Evolutionary conservation across 2,329 filamentous ascomycete genomes (phyloP).

Genomic region (Neofusicoccum cordaticola): DNA sequence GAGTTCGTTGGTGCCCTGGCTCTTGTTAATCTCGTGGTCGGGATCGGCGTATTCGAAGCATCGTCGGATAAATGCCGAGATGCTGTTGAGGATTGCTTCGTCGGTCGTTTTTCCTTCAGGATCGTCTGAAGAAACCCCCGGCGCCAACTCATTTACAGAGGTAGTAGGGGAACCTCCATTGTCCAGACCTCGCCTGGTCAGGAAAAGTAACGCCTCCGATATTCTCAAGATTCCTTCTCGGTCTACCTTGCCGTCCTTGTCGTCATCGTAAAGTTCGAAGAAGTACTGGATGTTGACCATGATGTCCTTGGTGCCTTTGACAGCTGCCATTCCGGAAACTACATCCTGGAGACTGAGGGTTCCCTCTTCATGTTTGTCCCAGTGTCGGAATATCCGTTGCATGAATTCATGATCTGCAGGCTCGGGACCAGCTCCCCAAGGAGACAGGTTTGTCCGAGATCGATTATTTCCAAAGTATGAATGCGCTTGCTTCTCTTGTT

Average conservation of each 20-base stretch:
- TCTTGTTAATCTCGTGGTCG: slow-evolving; percentile 62
- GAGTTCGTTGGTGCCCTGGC: slow-evolving; percentile 26
- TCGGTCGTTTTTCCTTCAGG: slow-evolving; percentile 46
- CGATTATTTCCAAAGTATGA: slow-evolving; percentile 55
- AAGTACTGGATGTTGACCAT: slow-evolving; percentile 98
- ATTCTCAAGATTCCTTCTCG: slow-evolving; percentile 93
- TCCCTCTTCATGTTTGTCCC: slow-evolving; percentile 77
- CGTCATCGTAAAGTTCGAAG: slow-evolving; percentile 95
- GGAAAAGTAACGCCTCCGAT: slow-evolving; percentile 87
- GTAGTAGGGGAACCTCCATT: slow-evolving; percentile 66
- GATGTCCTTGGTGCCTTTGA: slow-evolving; percentile 92
- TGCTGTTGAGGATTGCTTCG: slow-evolving; percentile 85
- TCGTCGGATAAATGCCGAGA: slow-evolving; percentile 90
- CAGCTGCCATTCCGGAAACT: slow-evolving; percentile 81
- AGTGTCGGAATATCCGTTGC: slow-evolving; percentile 78
- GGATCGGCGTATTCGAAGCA: slow-evolving; percentile 99
- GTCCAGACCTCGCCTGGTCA: slow-evolving; percentile 83
- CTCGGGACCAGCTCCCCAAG: slow-evolving; percentile 61
- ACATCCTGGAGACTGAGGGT: slow-evolving; percentile 86
- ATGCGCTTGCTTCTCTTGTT: slow-evolving; percentile 52
- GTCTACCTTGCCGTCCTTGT: slow-evolving; percentile 85
- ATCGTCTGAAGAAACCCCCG: slow-evolving; percentile 28
- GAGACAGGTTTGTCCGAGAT: slow-evolving; percentile 43
- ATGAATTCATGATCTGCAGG: slow-evolving; percentile 96
- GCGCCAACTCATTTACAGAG: slow-evolving; percentile 53